phyloP scores from a whole-genome alignment of 192 early-diverging fungal genomes.

The Chytriomyces confervae region DNA sequence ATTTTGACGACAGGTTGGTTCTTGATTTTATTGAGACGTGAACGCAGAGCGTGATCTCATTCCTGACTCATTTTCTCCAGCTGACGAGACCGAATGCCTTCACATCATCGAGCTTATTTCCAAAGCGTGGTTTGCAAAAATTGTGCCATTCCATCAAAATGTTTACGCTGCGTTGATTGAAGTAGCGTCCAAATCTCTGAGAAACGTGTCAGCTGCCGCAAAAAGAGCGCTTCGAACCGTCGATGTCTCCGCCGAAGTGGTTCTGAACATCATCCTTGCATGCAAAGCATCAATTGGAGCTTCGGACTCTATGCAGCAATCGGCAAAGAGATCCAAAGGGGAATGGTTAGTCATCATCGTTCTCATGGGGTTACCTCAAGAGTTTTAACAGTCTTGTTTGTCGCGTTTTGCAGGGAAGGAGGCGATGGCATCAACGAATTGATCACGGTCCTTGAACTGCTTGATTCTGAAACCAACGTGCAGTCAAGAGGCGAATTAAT shows the following conservation, averaged over 20 bases:
- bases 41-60: neutral
- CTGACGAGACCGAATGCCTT: slow-evolving; percentile 3
- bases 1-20: slow-evolving; percentile 32
- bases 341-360: neutral
- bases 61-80: slow-evolving; percentile 30
- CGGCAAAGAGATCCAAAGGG: slow-evolving; percentile 10
- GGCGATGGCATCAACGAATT: slow-evolving; percentile 40
- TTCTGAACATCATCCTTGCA: slow-evolving; percentile 17
- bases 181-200: neutral
- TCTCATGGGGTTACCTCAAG: neutral
- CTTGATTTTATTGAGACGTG: slow-evolving; percentile 36
- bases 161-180: slow-evolving; percentile 16
- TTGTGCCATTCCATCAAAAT: neutral
- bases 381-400: too few relatives aligned
- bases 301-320: neutral
- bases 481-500: slow-evolving; percentile 58
- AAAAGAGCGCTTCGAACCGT: slow-evolving; percentile 5
- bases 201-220: slow-evolving; percentile 4
- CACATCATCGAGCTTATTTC: neutral
- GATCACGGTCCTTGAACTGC: slow-evolving; percentile 68
- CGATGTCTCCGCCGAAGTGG: neutral
- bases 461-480: slow-evolving; percentile 69
- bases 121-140: slow-evolving; percentile 7
- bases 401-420: slow-evolving; percentile 1
- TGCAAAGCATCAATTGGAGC: slow-evolving; percentile 18